Base-by-base conservation (phyloP, 306 rosid species). In the Cercis canadensis region DNA sequence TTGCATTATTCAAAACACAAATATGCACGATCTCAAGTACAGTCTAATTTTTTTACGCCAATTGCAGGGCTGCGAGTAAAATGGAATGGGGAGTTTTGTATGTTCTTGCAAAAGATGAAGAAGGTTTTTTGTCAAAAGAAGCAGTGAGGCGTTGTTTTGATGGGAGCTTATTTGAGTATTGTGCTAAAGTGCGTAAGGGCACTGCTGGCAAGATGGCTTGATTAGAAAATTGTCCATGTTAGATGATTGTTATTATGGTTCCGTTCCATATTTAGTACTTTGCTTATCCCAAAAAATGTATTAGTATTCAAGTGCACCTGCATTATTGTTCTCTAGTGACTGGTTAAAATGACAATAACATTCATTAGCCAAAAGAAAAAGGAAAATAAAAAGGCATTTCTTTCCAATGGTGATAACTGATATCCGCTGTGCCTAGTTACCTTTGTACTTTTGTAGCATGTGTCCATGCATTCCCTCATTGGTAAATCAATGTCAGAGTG, bases 101-200 rank as follows among this genome's bases (percentile, higher is more conserved):
- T 62, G 2, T 86, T 55, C 81, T 90, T 18, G 97, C 89, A 10
- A 86, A 73, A 73, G 95, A 88, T 44, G 95, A 79, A 11, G 62
- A 84, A 46, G 95, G 95, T 4, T 79, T 63, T 77, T 71, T 90
- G 54, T 77, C 97, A 51, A 90, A 86, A 81, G 92, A 90, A 77
- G 97, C 89, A 4, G 89, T 90, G 75, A 84, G 97, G 49, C 92
- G 92, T 32, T 88, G 97, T 67, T 90, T 88, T 19, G 92, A 88
- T 75, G 97, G 97, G 17, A 88, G 90, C 84, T 67, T 90, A 53
- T 90, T 88, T 34, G 92, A 88, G 60, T 86, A 88, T 61, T 88
- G 95, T 58, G 92, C 90, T 44, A 88, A 85, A 76, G 11, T 61
- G 73, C 88, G 57, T 4, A 83, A 65, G 64, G 88, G 83, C 8